Conservation (phyloP, 305 asterid genomes). For the Solanum hybrid region DNA sequence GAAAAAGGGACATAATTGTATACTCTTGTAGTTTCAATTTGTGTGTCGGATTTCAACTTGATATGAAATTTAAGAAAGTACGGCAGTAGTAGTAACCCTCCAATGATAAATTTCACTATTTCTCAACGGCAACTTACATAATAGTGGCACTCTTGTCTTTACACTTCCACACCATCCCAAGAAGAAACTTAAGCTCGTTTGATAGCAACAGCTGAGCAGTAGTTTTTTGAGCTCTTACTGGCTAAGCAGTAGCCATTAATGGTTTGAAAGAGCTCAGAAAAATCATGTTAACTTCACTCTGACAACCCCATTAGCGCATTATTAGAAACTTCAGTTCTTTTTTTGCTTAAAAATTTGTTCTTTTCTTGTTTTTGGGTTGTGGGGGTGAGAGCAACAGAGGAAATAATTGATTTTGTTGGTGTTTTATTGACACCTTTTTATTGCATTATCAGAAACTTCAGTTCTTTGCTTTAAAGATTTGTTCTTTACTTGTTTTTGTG, state of each 20-base stretch:
- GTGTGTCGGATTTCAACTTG: rapidly evolving
- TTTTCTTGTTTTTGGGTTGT: background rate
- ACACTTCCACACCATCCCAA: background rate
- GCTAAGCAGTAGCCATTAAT: background rate
- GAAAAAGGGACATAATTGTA: background rate
- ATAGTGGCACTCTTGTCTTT: background rate
- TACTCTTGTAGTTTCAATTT: rapidly evolving
- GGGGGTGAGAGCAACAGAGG: background rate
- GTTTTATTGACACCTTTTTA: background rate
- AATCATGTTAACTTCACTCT: background rate
- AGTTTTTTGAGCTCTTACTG: background rate
- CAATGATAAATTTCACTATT: background rate
- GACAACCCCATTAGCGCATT: background rate
- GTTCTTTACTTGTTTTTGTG: background rate
- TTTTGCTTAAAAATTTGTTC: background rate
- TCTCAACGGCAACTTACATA: background rate
- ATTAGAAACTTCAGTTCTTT: background rate
- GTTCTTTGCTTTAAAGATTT: background rate
- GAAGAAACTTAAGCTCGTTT: background rate
- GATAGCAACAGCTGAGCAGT: slow-evolving; percentile 12
- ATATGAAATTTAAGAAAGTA: background rate
- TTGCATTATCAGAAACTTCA: background rate
- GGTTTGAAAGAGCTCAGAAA: slow-evolving; percentile 2
- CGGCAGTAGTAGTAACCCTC: background rate
- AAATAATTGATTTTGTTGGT: background rate